Percentiles rank a stretch among this genome's conserved stretches.
These are phyloP conservation scores for Gossypium thurberi DNA, from an alignment of 345 rosid genomes.

Conservation along the genomic window DNA sequence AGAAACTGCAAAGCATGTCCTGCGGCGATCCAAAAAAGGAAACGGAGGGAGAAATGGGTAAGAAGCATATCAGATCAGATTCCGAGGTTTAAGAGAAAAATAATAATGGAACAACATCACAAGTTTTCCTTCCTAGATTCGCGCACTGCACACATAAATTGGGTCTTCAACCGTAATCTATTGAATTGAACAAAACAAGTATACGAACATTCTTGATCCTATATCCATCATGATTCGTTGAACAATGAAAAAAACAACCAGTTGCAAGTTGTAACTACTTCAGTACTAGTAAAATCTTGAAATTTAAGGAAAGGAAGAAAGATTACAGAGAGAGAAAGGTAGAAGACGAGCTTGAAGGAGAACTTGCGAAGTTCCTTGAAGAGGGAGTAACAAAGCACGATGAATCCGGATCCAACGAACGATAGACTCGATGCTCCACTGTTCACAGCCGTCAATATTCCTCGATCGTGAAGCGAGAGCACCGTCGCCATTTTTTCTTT, in stretches of 20 bases:
- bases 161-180: slow-evolving; percentile 1
- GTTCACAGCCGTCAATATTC: slow-evolving; percentile 50
- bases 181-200: not conserved
- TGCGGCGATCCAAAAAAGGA: slow-evolving; percentile 25
- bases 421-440: slow-evolving; percentile 78
- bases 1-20: slow-evolving; percentile 99
- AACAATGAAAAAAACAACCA: not conserved
- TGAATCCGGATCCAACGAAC: slow-evolving; percentile 78
- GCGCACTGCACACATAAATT: not conserved
- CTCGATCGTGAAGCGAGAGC: slow-evolving; percentile 46
- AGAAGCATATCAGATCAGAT: not conserved
- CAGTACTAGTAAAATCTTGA: not conserved
- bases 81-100: not conserved
- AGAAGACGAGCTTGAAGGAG: slow-evolving; percentile 98
- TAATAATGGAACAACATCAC: not conserved
- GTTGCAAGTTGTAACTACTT: not conserved
- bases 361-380: slow-evolving; percentile 91
- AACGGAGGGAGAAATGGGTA: not conserved
- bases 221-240: not conserved
- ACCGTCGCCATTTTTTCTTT: slow-evolving; percentile 21
- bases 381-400: slow-evolving; percentile 82
- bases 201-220: not conserved
- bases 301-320: not conserved
- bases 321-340: slow-evolving; percentile 80
- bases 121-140: not conserved